Percentiles rank a stretch among this genome's conserved stretches.
phyloP scores from a whole-genome alignment of 1,139 yeast genomes.

The Hansenula anomala region DNA sequence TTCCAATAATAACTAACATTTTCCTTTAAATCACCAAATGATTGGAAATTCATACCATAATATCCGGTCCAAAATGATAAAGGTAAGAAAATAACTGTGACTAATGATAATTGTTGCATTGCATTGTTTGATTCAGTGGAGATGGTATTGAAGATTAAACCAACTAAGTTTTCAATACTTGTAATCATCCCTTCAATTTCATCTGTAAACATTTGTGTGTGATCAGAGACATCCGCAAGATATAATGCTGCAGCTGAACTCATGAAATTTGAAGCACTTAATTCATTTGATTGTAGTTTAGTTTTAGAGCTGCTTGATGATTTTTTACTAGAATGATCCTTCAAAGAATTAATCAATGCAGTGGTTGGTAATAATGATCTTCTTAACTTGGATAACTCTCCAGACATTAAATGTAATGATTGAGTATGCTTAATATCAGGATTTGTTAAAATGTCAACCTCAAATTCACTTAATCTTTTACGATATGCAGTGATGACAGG shows the following conservation, averaged over 20 bases:
- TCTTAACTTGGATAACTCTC: slow-evolving; percentile 42
- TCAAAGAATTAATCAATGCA: slow-evolving; percentile 36
- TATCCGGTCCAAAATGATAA: slow-evolving; percentile 52
- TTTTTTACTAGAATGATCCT: slow-evolving; percentile 30
- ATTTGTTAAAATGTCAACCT: slow-evolving; percentile 40
- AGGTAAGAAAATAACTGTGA: slow-evolving; percentile 50
- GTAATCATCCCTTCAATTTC: slow-evolving; percentile 47
- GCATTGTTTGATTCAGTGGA: slow-evolving; percentile 47
- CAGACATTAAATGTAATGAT: slow-evolving; percentile 45
- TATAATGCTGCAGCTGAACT: slow-evolving; percentile 30
- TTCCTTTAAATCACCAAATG: slow-evolving; percentile 40
- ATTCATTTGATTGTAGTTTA: background rate
- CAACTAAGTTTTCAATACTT: slow-evolving; percentile 43
- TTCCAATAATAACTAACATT: slow-evolving; percentile 46
- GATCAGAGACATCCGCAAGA: slow-evolving; percentile 49
- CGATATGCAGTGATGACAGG: slow-evolving; percentile 57
- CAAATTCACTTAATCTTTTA: slow-evolving; percentile 40
- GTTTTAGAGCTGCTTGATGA: background rate
- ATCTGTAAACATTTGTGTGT: slow-evolving; percentile 42
- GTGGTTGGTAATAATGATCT: slow-evolving; percentile 41
- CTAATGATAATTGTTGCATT: slow-evolving; percentile 44
- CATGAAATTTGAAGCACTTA: slow-evolving; percentile 5
- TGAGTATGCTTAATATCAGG: slow-evolving; percentile 47
- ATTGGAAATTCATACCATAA: slow-evolving; percentile 52
- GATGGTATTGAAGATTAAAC: slow-evolving; percentile 47